Conservation (phyloP, 805 yeast genomes). For the Maudiozyma saulgeensis region DNA sequence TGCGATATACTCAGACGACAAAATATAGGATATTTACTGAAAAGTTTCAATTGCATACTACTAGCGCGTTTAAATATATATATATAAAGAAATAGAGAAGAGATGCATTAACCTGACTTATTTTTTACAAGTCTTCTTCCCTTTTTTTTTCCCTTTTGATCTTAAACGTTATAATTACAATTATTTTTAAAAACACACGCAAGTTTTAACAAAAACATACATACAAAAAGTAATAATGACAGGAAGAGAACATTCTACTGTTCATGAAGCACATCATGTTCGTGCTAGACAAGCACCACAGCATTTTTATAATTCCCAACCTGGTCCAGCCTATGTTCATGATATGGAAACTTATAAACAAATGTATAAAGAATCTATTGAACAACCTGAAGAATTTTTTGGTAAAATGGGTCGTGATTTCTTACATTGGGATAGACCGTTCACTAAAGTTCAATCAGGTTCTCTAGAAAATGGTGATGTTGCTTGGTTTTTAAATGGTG, state of each 20-base stretch:
- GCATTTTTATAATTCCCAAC: constrained; percentile 33
- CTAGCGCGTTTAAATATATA: too few relatives aligned
- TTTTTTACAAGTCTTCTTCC: too few relatives aligned
- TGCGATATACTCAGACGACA: too few relatives aligned
- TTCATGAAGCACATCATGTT: constrained; percentile 34
- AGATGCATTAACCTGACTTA: too few relatives aligned
- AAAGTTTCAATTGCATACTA: too few relatives aligned
- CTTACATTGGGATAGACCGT: constrained; percentile 71
- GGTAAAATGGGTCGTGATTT: constrained; percentile 67
- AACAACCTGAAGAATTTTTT: constrained; percentile 75
- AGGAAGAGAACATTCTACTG: constrained; percentile 27
- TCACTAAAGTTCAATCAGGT: constrained; percentile 41
- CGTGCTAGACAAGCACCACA: constrained; percentile 29
- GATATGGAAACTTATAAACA: constrained; percentile 59
- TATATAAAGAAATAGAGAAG: neutral
- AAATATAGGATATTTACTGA: too few relatives aligned
- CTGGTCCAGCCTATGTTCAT: constrained; percentile 39
- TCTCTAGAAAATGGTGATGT: constrained; percentile 65
- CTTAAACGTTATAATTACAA: neutral
- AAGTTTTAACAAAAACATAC: neutral
- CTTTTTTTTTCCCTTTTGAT: neutral
- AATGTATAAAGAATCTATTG: constrained; percentile 69
- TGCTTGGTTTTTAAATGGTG: constrained; percentile 93
- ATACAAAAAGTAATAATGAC: constrained; percentile 3
- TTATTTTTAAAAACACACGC: too few relatives aligned